Base-by-base conservation (phyloP, 2,329 filamentous ascomycete genomes). In the Tympanopsis confertula region DNA sequence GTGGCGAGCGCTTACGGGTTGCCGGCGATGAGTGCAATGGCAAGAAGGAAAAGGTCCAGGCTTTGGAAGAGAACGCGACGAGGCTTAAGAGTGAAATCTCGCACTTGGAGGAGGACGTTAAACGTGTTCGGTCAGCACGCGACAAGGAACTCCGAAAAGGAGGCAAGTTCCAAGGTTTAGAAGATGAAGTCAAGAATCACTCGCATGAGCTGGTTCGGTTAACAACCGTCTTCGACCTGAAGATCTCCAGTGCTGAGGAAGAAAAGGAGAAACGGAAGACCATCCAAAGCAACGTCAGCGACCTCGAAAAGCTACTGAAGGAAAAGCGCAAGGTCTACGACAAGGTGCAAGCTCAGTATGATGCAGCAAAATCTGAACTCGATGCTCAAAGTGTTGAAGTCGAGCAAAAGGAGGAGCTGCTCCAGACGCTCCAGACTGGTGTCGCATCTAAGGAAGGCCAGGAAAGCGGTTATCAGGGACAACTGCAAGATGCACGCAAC, bases 401-500 rank as follows among this genome's bases (percentile, higher is more conserved):
- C 1, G 91, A 96, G 52, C 84, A 87, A 44, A 95, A 96, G 55
- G 91, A 98, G 55, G 91, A 98, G 55, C 69, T 98, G 5, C 73
- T 98, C 0, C 91, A 96, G 54, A 95, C 89, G 5, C 63, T 98
- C 14, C 89, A 96, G 53, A 98, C 91, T 3, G 91, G 91, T 59
- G 89, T 98, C 32, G 89, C 91, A 37, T 96, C 91, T n/a, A 94
- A 88, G 57, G 91, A 96, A 61, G 91, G 91, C 13, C 89, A 95
- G 48, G 89, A 96, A 56, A 94, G 86, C 50, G 91, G 91, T 20
- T 98, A 98, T 54, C 91, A 96, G 58, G 91, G 88, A 26, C 91
- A 98, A 58, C 66, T 98, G 1, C 86, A 94, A 54, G 86, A 96
- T 49, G 91, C 91, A 13, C 76, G 84, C 49, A 91, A 86, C 52